Evolutionary conservation across 2,329 filamentous ascomycete genomes (phyloP), one percentile per base, ranked within the genome.

Genomic region (Ceratocystis papillata): DNA sequence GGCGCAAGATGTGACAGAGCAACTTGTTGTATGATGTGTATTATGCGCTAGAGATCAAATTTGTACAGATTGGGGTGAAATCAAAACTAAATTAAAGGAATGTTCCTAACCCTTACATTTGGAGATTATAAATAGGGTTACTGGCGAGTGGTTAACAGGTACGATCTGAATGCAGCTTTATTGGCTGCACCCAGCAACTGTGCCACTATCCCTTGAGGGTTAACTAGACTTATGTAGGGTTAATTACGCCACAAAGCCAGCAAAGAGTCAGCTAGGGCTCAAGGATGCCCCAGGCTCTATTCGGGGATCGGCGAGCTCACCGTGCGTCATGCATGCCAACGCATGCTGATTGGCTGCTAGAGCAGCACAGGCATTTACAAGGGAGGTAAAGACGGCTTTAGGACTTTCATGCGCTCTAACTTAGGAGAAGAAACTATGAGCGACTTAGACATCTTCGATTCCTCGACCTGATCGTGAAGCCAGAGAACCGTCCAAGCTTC

Each of bases 401-500:
- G 37, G 37, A 5, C 37, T 41, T 28, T 28, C 3, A 41, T 41
- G 37, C 37, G 37, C 37, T 41, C 37, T 15, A 41, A 15, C 37
- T 15, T 17, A 12, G 17, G 55, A 33, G 17, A 44, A 53, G 17
- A 44, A 53, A 22, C 15, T 62, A 62, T 59, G 55, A 59, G 55
- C 28, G 28, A 59, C 55, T 59, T 33, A 7, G 41, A 10, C 8
- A 25, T 10, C 10, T 5, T 33, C 20, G 37, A 62, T 44, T 15
- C n/a, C 33, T 28, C 5, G 25, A 45, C 59, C 37, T 62, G 12
- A 59, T 33, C 25, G 55, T 59, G 5, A 37, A 59, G 55, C 55
- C 55, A 59, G 28, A 59, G 55, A 59, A 59, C 55, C 30, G n/a
- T 59, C 55, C 55, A 59, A 59, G 55, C 55, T 59, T 59, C 30